These are phyloP conservation scores for Casaregolazyma suthepensis DNA, from an alignment of 1,139 yeast species.

Conservation along the genomic window DNA sequence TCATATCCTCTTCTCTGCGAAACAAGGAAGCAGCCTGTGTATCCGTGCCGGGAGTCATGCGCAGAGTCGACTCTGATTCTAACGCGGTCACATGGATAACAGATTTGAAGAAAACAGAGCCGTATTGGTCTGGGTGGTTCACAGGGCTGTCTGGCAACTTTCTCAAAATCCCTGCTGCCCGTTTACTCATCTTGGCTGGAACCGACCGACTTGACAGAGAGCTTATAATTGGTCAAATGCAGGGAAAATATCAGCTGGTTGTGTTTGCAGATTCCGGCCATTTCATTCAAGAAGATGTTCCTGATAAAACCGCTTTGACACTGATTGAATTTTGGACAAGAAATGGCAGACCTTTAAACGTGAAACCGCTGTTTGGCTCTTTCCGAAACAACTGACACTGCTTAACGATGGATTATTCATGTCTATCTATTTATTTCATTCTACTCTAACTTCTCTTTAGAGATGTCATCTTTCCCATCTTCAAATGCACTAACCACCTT, in stretches of 20 bases:
- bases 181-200: conserved; percentile 77
- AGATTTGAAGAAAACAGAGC: conserved; percentile 52
- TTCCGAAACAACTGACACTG: conserved; percentile 18
- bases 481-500: conserved; percentile 44
- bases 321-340: conserved; percentile 50
- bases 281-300: conserved; percentile 86
- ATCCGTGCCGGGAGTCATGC: conserved; percentile 57
- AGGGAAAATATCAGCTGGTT: conserved; percentile 76
- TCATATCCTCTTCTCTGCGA: conserved; percentile 44
- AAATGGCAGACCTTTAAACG: conserved; percentile 36
- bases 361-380: conserved; percentile 29
- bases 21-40: conserved; percentile 59
- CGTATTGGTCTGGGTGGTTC: conserved; percentile 85
- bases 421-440: background rate
- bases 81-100: conserved; percentile 48
- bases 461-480: conserved; percentile 11
- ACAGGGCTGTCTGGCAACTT: conserved; percentile 60
- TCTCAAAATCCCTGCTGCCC: conserved; percentile 50
- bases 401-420: background rate
- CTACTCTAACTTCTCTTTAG: background rate
- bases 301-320: conserved; percentile 51
- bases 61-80: conserved; percentile 3
- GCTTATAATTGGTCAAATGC: conserved; percentile 94
- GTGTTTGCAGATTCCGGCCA: conserved; percentile 84
- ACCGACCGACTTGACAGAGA: conserved; percentile 82